Evolutionary conservation across 2,329 filamentous ascomycete species (phyloP), one percentile per base, ranked within the genome.

Genomic region (Plenodomus lindquistii): DNA sequence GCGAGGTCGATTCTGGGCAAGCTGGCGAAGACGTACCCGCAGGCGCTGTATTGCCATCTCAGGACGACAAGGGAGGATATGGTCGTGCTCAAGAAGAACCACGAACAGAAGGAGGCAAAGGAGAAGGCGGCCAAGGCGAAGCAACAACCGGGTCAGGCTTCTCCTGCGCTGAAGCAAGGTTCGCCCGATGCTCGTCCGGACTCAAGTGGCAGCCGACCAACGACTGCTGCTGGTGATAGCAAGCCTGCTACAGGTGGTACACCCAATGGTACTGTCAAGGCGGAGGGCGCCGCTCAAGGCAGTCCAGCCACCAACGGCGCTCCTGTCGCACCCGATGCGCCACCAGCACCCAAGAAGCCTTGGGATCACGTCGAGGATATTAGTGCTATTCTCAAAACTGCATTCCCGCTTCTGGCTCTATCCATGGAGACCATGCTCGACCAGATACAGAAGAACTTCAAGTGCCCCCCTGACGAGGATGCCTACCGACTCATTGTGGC

Each of bases 351-450:
- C 11, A 92, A 90, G 75, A 90, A 89, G 56, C 91, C 95, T 0
- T 97, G 94, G 94, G 94, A 99, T 69, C 87, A 95, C 62, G 93
- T 91, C 0, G 94, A 99, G 61, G 92, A 97, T 69, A 91, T 99
- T 52, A 91, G 96, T 81, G 89, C 91, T 27, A 89, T 91, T 22
- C 85, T 99, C 44, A 97, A 99, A 79, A 97, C 94, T 6, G 92
- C 93, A 0, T 99, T 97, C 79, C 94, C 94, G 19, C 81, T 99
- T 16, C 82, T 99, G 61, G 94, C 95, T 9, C 78, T 97, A 37
- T 97, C 93, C 0, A 97, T 99, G 94, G 94, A 99, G 76, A 96
- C 93, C 0, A 99, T 97, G 91, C 92, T 97, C 22, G 94, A 99
- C 69, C 93, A 97, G 74, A 96, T 99, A 50, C 89, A 94, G 72